Base-by-base conservation (phyloP, 805 yeast genomes). In the Debaryomyces prosopidis region DNA sequence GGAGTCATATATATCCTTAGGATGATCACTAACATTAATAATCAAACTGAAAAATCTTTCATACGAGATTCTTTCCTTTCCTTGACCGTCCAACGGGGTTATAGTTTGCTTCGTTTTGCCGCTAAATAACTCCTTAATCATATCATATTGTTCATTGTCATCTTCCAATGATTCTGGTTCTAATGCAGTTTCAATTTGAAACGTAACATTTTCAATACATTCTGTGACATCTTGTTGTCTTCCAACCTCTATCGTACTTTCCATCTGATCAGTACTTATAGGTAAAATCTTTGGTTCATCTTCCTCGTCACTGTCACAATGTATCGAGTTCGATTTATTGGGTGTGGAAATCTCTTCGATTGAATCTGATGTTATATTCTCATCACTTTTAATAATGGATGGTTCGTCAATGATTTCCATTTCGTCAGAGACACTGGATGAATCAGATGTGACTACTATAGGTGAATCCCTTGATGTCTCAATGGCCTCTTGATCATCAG, bases 201-300 rank as follows among this genome's bases (percentile, higher is more conserved):
- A 87, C 11, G 91, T 73, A 6, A 94, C 97, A 62, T 94, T 94
- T 44, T 91, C 96, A 58, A 92, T 90, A 64, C 98, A 92, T 62
- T 94, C 99, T 0, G 97, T 90, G 15, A 94, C 98, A 70, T 94
- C 99, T 63, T 94, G 99, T 62, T 94, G 99, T 52, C 96, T 75
- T 2, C 97, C 96, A 58, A 84, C 73, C 58, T 88, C 91, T 43
- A 85, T 72, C 0, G 94, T 84, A 55, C 84, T 79, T 46, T 82
- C 90, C 65, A 86, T 77, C 57, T 85, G 89, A 49, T 83, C 87
- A 3, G 81, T 67, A 47, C 76, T 71, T 11, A 79, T 79, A 32
- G 60, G 65, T 35, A 68, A 52, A 23, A 68, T 43, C 35, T 53
- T 55, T 3, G 63, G 51, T 4, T 32, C 34, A 19, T 14, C 36